phyloP scores from a whole-genome alignment of 129 eudicot species.

The Flaveria brownii region DNA sequence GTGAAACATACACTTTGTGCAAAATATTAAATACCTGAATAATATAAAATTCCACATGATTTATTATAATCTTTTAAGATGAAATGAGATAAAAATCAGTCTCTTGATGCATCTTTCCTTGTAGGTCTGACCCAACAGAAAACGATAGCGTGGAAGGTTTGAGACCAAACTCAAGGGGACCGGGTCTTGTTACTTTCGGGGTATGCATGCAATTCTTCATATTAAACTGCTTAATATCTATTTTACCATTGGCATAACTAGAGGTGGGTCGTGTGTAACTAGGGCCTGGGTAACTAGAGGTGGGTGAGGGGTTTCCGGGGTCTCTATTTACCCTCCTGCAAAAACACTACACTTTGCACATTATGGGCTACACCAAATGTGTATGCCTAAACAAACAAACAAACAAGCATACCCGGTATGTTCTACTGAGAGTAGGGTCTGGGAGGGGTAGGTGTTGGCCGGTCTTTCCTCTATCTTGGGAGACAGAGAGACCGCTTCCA shows the following conservation, averaged over 20 bases:
- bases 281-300: too few relatives aligned
- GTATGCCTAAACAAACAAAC: too few relatives aligned
- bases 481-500: too few relatives aligned
- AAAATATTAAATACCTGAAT: neutral
- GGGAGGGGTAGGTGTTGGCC: too few relatives aligned
- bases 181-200: conserved; percentile 93
- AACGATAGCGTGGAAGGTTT: conserved; percentile 97
- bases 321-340: too few relatives aligned
- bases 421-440: too few relatives aligned
- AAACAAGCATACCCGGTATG: too few relatives aligned
- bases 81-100: neutral
- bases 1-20: neutral
- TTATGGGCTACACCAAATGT: too few relatives aligned
- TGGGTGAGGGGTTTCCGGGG: too few relatives aligned
- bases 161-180: conserved; percentile 97
- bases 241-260: neutral
- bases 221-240: neutral
- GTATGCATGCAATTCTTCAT: conserved; percentile 39
- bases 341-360: too few relatives aligned
- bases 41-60: neutral
- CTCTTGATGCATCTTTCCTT: conserved; percentile 3
- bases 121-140: conserved; percentile 98
- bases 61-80: neutral
- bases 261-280: too few relatives aligned
- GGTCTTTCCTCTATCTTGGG: too few relatives aligned